Conservation (phyloP, 2,329 filamentous ascomycete genomes). For the Arthrobotrys musiformis region DNA sequence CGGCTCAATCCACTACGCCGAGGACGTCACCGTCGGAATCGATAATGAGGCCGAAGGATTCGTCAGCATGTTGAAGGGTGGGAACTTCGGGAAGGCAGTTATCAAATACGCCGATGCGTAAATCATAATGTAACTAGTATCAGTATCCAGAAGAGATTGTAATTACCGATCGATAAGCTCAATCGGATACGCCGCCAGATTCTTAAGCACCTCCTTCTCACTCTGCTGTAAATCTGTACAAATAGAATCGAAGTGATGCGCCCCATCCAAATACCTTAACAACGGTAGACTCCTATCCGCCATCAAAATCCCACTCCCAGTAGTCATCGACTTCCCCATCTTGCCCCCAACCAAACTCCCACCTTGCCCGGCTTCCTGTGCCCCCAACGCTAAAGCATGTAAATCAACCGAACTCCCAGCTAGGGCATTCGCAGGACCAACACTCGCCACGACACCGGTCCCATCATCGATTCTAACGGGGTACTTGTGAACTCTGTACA, state of each 20-base stretch:
- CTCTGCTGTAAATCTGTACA: slow-evolving; percentile 78
- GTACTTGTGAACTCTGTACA: slow-evolving; percentile 94
- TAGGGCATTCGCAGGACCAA: background rate
- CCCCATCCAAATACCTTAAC: slow-evolving; percentile 77
- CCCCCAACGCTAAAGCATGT: slow-evolving; percentile 26
- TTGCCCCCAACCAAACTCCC: slow-evolving; percentile 59
- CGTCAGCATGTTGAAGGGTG: slow-evolving; percentile 77
- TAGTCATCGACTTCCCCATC: slow-evolving; percentile 54
- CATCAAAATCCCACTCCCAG: slow-evolving; percentile 59
- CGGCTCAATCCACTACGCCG: slow-evolving; percentile 77
- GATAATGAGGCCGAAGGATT: slow-evolving; percentile 80
- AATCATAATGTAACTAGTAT: background rate
- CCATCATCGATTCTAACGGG: slow-evolving; percentile 71
- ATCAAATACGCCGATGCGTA: slow-evolving; percentile 66
- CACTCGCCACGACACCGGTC: slow-evolving; percentile 24
- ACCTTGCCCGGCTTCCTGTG: slow-evolving; percentile 29
- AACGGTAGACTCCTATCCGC: slow-evolving; percentile 66
- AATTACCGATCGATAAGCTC: slow-evolving; percentile 62
- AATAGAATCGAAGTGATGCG: slow-evolving; percentile 82
- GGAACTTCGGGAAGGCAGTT: slow-evolving; percentile 88
- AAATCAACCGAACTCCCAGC: slow-evolving; percentile 36
- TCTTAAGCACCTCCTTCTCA: slow-evolving; percentile 76
- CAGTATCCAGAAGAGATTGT: background rate
- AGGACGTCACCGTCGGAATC: slow-evolving; percentile 77
- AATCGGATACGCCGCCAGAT: slow-evolving; percentile 68